Percentiles rank a stretch among this genome's conserved stretches.
These are phyloP conservation scores for Aureobasidium sp. DNA, from an alignment of 2,329 filamentous ascomycete species.

Conservation along the genomic window DNA sequence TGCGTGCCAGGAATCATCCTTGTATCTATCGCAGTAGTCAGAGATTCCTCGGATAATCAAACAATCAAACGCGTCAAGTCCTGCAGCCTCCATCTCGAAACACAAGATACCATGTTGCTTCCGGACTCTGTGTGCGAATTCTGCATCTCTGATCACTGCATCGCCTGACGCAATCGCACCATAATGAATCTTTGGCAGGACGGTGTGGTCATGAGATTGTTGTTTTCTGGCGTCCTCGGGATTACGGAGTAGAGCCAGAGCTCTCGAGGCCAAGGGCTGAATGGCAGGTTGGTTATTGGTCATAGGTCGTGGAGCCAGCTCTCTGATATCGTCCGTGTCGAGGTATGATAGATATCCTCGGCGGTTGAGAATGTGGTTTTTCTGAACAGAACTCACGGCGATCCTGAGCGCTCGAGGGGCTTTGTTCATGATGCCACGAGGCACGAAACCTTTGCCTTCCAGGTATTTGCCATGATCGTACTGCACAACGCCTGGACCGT, in stretches of 20 bases:
- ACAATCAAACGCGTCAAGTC: conserved; percentile 17
- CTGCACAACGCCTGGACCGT: conserved; percentile 23
- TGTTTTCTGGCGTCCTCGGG: too few relatives aligned
- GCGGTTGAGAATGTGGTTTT: too few relatives aligned
- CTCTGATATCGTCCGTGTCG: too few relatives aligned
- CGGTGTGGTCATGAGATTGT: too few relatives aligned
- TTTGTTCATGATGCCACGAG: conserved; percentile 17
- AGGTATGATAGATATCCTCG: too few relatives aligned
- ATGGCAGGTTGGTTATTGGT: too few relatives aligned
- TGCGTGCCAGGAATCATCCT: conserved; percentile 26
- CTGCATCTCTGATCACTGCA: conserved; percentile 15
- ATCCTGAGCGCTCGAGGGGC: conserved; percentile 16
- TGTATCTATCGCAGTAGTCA: conserved; percentile 23
- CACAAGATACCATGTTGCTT: background rate
- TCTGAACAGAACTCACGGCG: too few relatives aligned
- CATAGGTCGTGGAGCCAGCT: too few relatives aligned
- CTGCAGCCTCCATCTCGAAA: conserved; percentile 19
- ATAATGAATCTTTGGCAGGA: conserved; percentile 12
- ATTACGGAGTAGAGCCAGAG: background rate
- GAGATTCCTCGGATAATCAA: conserved; percentile 22
- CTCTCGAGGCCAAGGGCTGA: too few relatives aligned
- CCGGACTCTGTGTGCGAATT: background rate
- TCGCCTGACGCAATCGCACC: conserved; percentile 19
- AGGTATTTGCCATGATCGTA: conserved; percentile 21
- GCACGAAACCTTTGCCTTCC: background rate